A percentile compares a stretch with the other conserved stretches of the same genome.
These are phyloP conservation scores for Dendrostoma leiphaemia DNA, from an alignment of 2,329 filamentous ascomycete genomes.

Conservation along the genomic window DNA sequence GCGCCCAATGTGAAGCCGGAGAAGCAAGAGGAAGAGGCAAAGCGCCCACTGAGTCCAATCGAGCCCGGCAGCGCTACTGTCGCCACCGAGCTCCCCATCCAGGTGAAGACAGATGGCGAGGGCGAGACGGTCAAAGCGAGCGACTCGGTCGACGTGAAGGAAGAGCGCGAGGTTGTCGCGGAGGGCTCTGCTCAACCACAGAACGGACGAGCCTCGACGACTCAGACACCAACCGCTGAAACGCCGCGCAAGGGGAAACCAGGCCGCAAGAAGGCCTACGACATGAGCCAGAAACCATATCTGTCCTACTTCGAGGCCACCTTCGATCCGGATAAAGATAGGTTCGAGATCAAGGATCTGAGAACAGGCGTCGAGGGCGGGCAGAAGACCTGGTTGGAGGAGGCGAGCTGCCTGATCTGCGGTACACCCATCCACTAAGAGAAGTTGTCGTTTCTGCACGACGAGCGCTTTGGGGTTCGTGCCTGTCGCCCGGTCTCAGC, in stretches of 20 bases:
- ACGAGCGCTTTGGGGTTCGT: not conserved
- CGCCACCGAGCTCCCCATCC: conserved; percentile 49
- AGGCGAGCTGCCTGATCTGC: conserved; percentile 50
- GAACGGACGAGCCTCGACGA: conserved; percentile 22
- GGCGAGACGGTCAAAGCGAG: conserved; percentile 31
- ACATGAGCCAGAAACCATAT: conserved; percentile 43
- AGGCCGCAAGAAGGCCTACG: conserved; percentile 36
- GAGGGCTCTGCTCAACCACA: conserved; percentile 14
- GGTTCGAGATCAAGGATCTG: conserved; percentile 52
- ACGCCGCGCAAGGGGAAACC: conserved; percentile 23
- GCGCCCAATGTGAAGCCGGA: conserved; percentile 32
- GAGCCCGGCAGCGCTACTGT: conserved; percentile 47
- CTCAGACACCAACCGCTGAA: conserved; percentile 21
- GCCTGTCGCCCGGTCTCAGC: not conserved
- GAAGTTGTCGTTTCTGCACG: too few species aligned
- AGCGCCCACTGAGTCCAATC: conserved; percentile 50
- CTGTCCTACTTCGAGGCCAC: conserved; percentile 50
- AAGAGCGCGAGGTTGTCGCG: conserved; percentile 24
- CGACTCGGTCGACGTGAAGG: conserved; percentile 36
- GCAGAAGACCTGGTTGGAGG: conserved; percentile 53
- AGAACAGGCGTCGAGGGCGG: conserved; percentile 46
- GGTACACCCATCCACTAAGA: conserved; percentile 41
- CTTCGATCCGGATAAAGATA: conserved; percentile 44
- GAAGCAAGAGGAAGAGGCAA: conserved; percentile 38
- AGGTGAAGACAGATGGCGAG: conserved; percentile 47